Evolutionary conservation across 2,329 filamentous ascomycete genomes (phyloP), one percentile per base, ranked within the genome.

Genomic region (Penicillium sp.): DNA sequence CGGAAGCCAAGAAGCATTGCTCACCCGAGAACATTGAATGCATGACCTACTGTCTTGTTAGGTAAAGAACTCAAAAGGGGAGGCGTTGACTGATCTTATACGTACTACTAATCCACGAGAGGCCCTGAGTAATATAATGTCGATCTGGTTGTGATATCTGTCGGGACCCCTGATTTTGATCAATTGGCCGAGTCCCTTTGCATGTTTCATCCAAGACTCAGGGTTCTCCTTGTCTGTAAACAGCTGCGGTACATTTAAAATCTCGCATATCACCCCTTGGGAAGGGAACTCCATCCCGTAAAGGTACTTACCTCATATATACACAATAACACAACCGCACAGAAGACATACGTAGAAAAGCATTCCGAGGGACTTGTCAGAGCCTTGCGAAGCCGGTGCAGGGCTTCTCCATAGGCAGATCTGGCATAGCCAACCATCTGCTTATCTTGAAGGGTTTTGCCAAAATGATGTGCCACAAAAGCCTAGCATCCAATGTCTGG

Each of bases 191-290:
- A 66, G 48, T 1, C 58, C 58, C 24, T 59, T 58, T 15, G 63
- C 64, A 44, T 66, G 64, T 25, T 61, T 64, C 57, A 66, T 66
- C 64, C 64, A 66, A 3, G 59, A 59, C 25, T 57, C 57, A 2
- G 61, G 52, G 20, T 60, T 52, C 4, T 59, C 47, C 4, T 50
- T 53, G 27, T 66, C 60, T 13, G 61, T 50, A 42, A 66, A 66
- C 2, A 66, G 58, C 63, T 64, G n/a, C 3, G 6, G 5, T 4
- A 15, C 10, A 32, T 13, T 60, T 38, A 59, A 43, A 35, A 23
- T 5, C 12, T 8, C 12, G 2, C 13, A 27, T 18, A 18, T 18
- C 15, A 18, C 15, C 15, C 15, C 15, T 18, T 18, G 15, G 15
- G 2, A 18, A 18, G 15, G 15, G 15, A 18, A 18, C 15, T 18